Base-by-base conservation (phyloP, 768 basidiomycete genomes). In the Boletus tomentosulus region DNA sequence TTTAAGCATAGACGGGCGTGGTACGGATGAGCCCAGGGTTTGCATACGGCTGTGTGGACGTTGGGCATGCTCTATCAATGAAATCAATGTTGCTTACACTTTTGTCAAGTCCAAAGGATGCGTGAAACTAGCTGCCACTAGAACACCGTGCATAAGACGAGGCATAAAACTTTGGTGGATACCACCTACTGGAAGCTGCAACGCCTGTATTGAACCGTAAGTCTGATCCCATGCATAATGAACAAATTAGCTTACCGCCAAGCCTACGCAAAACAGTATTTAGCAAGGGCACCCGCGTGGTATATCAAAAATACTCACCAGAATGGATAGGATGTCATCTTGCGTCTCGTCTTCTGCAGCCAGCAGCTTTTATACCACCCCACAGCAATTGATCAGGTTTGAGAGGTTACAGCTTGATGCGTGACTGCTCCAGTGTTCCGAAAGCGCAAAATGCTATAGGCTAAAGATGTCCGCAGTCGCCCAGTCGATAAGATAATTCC, bases 71-170 rank as follows among this genome's bases (percentile, higher is more conserved):
- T 27, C 22, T 43, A 22, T 31, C 41, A 27, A 48, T 10, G 31
- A 44, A 46, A 37, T 8, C 8, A 31, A 44, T 47, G 28, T 1
- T 13, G 74, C 83, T 56, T 55, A 89, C 85, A 92, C 87, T 84
- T 92, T 95, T 31, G 88, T 87, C 50, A 92, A 74, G 70, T 92
- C 90, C 51, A 92, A 69, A 37, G 90, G 90, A 73, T 92, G 90
- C 0, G 89, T 92, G 64, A 81, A 85, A 50, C 78, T 82, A 28
- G 89, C 86, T 38, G 90, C 89, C 82, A 91, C 89, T 89, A 56
- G 44, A 60, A 53, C 30, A 53, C 45, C 19, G 35, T 51, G 43
- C 31, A 30, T 58, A 31, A 60, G 51, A 8, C 55, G 47, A 22
- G 11, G 16, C 12, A 25, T 13, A 24, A 24, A 30, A 30, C 9